These are phyloP conservation scores for Vigna nakashimae DNA, from an alignment of 306 rosid genomes.

Conservation along the genomic window DNA sequence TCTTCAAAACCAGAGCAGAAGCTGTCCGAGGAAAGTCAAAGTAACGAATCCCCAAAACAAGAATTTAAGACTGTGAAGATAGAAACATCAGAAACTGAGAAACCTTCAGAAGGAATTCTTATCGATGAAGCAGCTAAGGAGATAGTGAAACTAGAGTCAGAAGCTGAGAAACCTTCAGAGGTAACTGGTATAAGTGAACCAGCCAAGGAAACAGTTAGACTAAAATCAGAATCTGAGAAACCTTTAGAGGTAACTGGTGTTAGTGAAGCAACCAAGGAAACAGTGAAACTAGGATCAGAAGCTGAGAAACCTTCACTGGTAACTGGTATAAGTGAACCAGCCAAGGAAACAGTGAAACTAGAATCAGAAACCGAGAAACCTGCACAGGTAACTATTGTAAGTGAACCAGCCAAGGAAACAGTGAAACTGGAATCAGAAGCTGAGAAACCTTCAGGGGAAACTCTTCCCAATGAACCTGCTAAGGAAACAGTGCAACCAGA, in stretches of 20 bases:
- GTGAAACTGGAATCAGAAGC: background rate
- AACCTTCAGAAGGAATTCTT: background rate
- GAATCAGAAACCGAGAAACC: background rate
- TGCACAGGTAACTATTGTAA: background rate
- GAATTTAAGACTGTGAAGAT: background rate
- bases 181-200: background rate
- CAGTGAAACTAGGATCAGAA: background rate
- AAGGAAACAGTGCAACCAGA: background rate
- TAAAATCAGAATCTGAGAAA: conserved; percentile 15
- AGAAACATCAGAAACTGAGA: conserved; percentile 23
- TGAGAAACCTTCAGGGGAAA: conserved; percentile 4
- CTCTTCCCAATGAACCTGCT: background rate
- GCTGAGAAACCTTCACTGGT: background rate
- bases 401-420: background rate
- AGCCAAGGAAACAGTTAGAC: conserved; percentile 10
- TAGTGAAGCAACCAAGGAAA: background rate
- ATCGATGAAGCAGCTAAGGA: background rate
- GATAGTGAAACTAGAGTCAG: conserved; percentile 3
- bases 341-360: conserved; percentile 12
- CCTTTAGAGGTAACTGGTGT: background rate
- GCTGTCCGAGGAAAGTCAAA: conserved; percentile 22
- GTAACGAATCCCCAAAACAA: conserved; percentile 32
- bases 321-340: background rate
- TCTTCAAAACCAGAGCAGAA: conserved; percentile 36
- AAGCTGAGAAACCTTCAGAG: conserved; percentile 22